These are phyloP conservation scores for Melaleuca quinquenervia DNA, from an alignment of 345 rosid species.

Conservation along the genomic window DNA sequence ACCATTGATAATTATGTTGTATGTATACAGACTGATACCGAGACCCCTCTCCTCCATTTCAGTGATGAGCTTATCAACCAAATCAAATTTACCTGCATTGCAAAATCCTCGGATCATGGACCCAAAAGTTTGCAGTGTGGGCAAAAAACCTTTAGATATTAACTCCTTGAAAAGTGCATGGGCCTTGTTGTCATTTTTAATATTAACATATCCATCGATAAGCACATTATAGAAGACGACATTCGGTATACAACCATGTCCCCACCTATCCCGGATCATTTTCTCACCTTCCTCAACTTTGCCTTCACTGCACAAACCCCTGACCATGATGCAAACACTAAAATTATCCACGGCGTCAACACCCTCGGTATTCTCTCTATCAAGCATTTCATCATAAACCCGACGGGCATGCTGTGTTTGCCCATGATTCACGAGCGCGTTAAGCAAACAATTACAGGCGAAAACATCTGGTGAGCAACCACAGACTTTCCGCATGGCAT, in stretches of 20 bases:
- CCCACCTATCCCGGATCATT: conserved; percentile 65
- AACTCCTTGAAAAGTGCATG: conserved; percentile 37
- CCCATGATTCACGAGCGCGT: conserved; percentile 20
- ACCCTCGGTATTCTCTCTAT: conserved; percentile 13
- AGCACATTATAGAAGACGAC: conserved; percentile 66
- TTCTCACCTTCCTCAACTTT: conserved; percentile 52
- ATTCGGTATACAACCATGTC: conserved; percentile 69
- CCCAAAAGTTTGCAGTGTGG: conserved; percentile 54
- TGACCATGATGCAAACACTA: conserved; percentile 52
- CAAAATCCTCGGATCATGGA: conserved; percentile 51
- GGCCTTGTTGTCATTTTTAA: conserved; percentile 36
- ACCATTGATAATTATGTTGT: conserved; percentile 50
- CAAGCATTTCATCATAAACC: conserved; percentile 56
- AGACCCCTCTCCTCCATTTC: conserved; percentile 68
- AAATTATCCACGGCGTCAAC: conserved; percentile 41
- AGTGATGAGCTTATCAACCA: conserved; percentile 37
- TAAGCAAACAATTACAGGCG: conserved; percentile 65
- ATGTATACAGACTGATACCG: conserved; percentile 23
- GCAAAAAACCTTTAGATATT: conserved; percentile 63
- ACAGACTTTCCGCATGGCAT: conserved; percentile 12
- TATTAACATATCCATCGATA: conserved; percentile 60
- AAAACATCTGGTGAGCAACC: conserved; percentile 37
- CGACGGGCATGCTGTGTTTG: conserved; percentile 32
- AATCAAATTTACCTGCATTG: conserved; percentile 43
- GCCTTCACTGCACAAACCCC: conserved; percentile 65